Base-by-base conservation (phyloP, 2,329 filamentous ascomycete genomes). In the Colletotrichum scovillei region DNA sequence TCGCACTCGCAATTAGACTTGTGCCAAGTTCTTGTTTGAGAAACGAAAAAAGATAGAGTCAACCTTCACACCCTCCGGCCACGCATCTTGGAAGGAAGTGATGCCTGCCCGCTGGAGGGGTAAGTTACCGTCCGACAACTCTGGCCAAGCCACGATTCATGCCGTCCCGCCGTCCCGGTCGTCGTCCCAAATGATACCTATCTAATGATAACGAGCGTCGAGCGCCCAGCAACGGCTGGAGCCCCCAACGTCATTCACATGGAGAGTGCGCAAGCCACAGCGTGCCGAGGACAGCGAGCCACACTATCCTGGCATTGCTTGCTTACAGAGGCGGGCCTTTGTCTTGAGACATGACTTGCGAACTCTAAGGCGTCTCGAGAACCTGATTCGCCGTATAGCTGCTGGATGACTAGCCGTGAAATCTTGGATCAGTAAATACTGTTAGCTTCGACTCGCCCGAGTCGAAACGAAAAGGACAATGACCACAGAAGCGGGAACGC, bases 331-430 rank as follows among this genome's bases (percentile, higher is more conserved):
- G 60, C 67, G 42, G 60, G 66, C 26, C 14, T 58, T 46, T 60
- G 14, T 64, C 55, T 64, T 52, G 70, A 73, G 66, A 65, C 70
- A 65, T 60, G 66, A 56, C 53, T 70, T 63, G 59, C 19, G 46
- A 70, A 65, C 70, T 60, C 32, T 55, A 57, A 60, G 46, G 35
- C n/a, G 46, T 55, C 4, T 42, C 19, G 26, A 55, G 49, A 22
- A 30, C 22, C 26, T 38, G 55, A 55, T 53, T 53, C 55, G 68
- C 38, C 55, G 26, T 19, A 32, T 42, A 4, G 1, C 22, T 57
- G 52, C 53, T 57, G 35, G 19, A 12, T n/a, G 24, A 66, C 24
- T 30, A 64, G 30, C 42, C 42, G 2, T 52, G 52, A n/a, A n/a
- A 52, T 49, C 28, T 49, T 16, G 55, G 28, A 28, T 57, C 52